Evolutionary conservation across 352 stramenopile genomes (phyloP).

Genomic region (Phytopythium chamaehyphon): DNA sequence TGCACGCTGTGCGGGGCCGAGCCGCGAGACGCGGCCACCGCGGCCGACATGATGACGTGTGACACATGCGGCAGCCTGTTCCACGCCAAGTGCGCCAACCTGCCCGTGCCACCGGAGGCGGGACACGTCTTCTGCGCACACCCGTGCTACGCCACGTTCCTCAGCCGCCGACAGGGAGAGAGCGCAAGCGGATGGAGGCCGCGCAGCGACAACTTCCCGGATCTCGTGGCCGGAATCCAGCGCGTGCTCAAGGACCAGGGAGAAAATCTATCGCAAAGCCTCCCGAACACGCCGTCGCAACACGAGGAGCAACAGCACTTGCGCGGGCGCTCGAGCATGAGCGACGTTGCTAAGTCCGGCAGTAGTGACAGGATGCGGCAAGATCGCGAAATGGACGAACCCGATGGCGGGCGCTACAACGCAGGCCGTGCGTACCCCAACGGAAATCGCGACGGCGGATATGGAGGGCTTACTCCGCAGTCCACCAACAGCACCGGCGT

Average conservation of each 20-base stretch:
- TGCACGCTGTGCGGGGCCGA: slow-evolving; percentile 28
- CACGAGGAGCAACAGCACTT: slow-evolving; percentile 11
- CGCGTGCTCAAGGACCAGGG: slow-evolving; percentile 26
- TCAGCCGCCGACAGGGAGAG: slow-evolving; percentile 26
- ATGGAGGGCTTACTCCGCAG: neutral
- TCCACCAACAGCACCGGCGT: neutral
- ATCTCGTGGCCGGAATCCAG: slow-evolving; percentile 44
- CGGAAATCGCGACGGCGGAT: too few relatives aligned
- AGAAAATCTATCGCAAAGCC: neutral
- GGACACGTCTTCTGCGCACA: slow-evolving; percentile 66
- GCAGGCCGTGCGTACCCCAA: too few relatives aligned
- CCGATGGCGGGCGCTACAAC: too few relatives aligned
- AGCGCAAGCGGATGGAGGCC: slow-evolving; percentile 12
- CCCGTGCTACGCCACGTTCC: slow-evolving; percentile 52
- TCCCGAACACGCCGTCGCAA: slow-evolving; percentile 14
- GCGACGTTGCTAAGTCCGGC: neutral
- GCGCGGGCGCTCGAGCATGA: neutral
- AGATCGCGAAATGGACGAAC: neutral
- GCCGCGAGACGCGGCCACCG: slow-evolving; percentile 1
- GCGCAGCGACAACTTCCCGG: slow-evolving; percentile 31
- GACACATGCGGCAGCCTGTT: slow-evolving; percentile 46
- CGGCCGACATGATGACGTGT: slow-evolving; percentile 46
- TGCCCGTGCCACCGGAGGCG: slow-evolving; percentile 57
- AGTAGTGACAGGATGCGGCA: neutral
- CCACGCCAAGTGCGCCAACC: slow-evolving; percentile 59